Percentiles rank a stretch among this genome's conserved stretches.
Evolutionary conservation across 1,139 yeast species (phyloP).

Genomic region (Debaryomyces coudertii): DNA sequence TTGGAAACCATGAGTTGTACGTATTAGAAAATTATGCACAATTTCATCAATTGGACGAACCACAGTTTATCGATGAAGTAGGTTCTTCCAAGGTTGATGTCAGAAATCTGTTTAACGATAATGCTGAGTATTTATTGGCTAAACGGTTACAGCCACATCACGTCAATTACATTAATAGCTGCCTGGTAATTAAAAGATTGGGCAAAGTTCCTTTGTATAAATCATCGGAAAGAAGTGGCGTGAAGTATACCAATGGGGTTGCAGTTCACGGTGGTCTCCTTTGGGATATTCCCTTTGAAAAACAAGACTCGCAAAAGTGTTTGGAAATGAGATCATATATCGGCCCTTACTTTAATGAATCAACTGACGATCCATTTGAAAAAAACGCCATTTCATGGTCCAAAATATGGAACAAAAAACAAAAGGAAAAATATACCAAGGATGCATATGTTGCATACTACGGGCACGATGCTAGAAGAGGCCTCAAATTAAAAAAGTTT

Average conservation of each 20-base stretch:
- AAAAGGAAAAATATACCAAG: slow-evolving; percentile 31
- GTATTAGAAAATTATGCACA: slow-evolving; percentile 62
- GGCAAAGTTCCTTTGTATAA: slow-evolving; percentile 60
- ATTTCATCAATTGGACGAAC: slow-evolving; percentile 52
- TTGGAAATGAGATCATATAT: slow-evolving; percentile 63
- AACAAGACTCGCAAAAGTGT: slow-evolving; percentile 65
- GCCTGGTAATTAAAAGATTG: slow-evolving; percentile 64
- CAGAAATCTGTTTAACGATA: slow-evolving; percentile 41
- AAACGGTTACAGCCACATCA: slow-evolving; percentile 62
- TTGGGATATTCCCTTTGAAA: slow-evolving; percentile 59
- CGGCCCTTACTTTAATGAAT: slow-evolving; percentile 57
- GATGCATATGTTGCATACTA: slow-evolving; percentile 62
- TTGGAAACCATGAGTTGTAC: slow-evolving; percentile 88
- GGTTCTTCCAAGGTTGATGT: neutral
- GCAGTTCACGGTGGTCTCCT: slow-evolving; percentile 82
- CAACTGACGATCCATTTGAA: slow-evolving; percentile 54
- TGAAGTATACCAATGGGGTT: slow-evolving; percentile 48
- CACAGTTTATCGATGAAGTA: slow-evolving; percentile 20
- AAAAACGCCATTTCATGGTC: slow-evolving; percentile 66
- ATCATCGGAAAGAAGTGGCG: slow-evolving; percentile 21
- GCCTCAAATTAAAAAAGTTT: slow-evolving; percentile 64
- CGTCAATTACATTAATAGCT: slow-evolving; percentile 56
- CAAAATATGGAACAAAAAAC: slow-evolving; percentile 58
- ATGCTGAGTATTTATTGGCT: slow-evolving; percentile 65
- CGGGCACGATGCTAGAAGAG: slow-evolving; percentile 88